Evolutionary conservation across 768 basidiomycete genomes (phyloP).

Genomic region (Suillus spraguei): DNA sequence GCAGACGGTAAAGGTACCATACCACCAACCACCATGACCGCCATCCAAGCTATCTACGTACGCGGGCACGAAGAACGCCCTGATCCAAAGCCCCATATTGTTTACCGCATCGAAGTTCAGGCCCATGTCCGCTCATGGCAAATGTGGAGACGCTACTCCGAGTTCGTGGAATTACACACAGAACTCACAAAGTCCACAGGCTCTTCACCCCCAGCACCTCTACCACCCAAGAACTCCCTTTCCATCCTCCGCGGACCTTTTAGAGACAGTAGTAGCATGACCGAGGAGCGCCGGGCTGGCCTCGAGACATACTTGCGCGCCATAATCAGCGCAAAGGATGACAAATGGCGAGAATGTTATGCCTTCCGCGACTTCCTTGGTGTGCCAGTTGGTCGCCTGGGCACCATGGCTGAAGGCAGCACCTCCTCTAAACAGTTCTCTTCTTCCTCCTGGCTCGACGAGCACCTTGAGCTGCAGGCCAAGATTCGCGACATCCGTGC

Average conservation of each 20-base stretch:
- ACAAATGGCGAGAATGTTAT: slow-evolving; percentile 77
- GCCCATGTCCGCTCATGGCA: slow-evolving; percentile 92
- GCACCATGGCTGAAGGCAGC: slow-evolving; percentile 26
- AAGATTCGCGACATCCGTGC: slow-evolving; percentile 82
- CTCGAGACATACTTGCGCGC: slow-evolving; percentile 87
- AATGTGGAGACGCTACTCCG: slow-evolving; percentile 93
- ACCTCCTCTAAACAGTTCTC: slow-evolving; percentile 58
- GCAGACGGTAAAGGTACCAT: background rate
- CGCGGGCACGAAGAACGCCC: slow-evolving; percentile 68
- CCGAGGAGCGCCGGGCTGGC: slow-evolving; percentile 76
- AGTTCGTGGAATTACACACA: slow-evolving; percentile 86
- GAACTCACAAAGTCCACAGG: slow-evolving; percentile 82
- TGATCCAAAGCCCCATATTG: slow-evolving; percentile 75
- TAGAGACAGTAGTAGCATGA: slow-evolving; percentile 52
- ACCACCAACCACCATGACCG: slow-evolving; percentile 48
- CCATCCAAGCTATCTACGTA: slow-evolving; percentile 78
- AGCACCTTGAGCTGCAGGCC: slow-evolving; percentile 77
- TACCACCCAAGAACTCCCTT: slow-evolving; percentile 86
- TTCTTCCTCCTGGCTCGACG: slow-evolving; percentile 84
- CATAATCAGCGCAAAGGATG: slow-evolving; percentile 80
- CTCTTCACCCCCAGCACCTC: slow-evolving; percentile 72
- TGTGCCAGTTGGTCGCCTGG: slow-evolving; percentile 67
- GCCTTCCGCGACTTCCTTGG: slow-evolving; percentile 89
- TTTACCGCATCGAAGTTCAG: slow-evolving; percentile 82
- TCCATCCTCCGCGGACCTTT: slow-evolving; percentile 62